Evolutionary conservation across 768 basidiomycete genomes (phyloP), one percentile per base, ranked within the genome.

Genomic region (Nidularia sp.): DNA sequence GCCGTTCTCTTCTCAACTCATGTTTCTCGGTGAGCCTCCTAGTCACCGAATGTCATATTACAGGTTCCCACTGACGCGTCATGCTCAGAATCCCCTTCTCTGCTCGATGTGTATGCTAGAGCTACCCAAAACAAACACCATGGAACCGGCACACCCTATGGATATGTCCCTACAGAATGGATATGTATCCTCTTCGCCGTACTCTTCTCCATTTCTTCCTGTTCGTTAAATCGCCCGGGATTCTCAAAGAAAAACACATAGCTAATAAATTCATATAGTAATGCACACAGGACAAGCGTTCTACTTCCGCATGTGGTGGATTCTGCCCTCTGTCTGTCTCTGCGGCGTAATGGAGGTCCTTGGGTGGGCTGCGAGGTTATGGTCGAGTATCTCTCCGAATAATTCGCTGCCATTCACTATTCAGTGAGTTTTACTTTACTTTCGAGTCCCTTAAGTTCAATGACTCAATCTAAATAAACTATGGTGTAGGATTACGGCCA

Each of bases 401-500:
- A 41, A 32, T 9, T 8, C 33, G 5, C 47, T 36, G 3, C 60
- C 65, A 0, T 68, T 63, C 45, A 43, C 60, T 35, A 57, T 59
- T 10, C 56, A 62, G 61, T 61, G 33, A 22, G 57, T 61, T 31
- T 8, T 22, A 13, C 41, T 56, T 41, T 48, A 45, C n/a, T 49
- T 25, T 15, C 39, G 45, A 45, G 47, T 42, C 34, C 34, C 5
- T 34, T 5, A 25, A 49, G 15, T 8, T 35, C 7, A 44, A 10
- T 41, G 39, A 41, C 12, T 10, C 9, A 29, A 29, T 29, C 25
- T 29, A 29, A 29, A 29, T 4, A 29, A 29, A 29, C 2, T 29
- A 29, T 34, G 8, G 12, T 32, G 7, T 41, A 82, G 81, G 60
- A 78, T 82, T n/a, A 65, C 67, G 4, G 65, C 67, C 5, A 78